A percentile compares a stretch with the other conserved stretches of the same genome.
Evolutionary conservation across 75 land plant genomes (phyloP).

Genomic region (Azolla pinnata): DNA sequence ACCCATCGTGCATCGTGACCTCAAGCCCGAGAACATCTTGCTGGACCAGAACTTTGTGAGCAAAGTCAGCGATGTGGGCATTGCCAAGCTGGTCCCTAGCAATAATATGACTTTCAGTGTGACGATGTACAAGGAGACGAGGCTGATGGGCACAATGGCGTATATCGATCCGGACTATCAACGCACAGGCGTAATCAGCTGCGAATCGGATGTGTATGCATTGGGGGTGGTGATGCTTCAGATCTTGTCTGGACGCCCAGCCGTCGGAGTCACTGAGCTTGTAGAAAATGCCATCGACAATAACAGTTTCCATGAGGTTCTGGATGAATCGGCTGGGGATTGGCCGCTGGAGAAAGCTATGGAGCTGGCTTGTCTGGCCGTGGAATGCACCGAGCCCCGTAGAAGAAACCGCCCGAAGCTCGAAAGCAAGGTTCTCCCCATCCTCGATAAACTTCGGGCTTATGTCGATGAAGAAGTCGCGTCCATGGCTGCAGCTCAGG

Average conservation of each 20-base stretch:
- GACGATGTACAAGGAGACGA: constrained; percentile 6
- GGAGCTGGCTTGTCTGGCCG: constrained; percentile 1
- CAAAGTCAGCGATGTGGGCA: constrained; percentile 21
- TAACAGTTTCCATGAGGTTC: not conserved
- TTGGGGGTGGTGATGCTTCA: constrained; percentile 14
- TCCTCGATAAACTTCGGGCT: not conserved
- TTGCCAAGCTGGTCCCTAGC: constrained; percentile 9
- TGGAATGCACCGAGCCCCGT: not conserved
- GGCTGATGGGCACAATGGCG: constrained; percentile 11
- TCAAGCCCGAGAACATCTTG: constrained; percentile 24
- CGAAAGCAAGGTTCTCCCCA: not conserved
- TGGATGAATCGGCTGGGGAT: constrained; percentile 5
- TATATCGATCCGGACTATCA: constrained; percentile 22
- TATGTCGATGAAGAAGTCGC: not conserved
- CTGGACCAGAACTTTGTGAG: constrained; percentile 16
- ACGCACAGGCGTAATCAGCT: not conserved
- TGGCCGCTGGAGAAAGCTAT: constrained; percentile 10
- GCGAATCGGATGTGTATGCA: constrained; percentile 15
- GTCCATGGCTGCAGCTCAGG: not conserved
- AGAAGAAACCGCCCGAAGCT: not conserved
- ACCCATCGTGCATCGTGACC: constrained; percentile 19
- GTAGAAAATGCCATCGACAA: not conserved
- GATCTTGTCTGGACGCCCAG: constrained; percentile 7
- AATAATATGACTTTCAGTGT: constrained; percentile 2
- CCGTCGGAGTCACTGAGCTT: not conserved